Evolutionary conservation across 768 basidiomycete genomes (phyloP), one percentile per base, ranked within the genome.

Genomic region (Boletus sp.): DNA sequence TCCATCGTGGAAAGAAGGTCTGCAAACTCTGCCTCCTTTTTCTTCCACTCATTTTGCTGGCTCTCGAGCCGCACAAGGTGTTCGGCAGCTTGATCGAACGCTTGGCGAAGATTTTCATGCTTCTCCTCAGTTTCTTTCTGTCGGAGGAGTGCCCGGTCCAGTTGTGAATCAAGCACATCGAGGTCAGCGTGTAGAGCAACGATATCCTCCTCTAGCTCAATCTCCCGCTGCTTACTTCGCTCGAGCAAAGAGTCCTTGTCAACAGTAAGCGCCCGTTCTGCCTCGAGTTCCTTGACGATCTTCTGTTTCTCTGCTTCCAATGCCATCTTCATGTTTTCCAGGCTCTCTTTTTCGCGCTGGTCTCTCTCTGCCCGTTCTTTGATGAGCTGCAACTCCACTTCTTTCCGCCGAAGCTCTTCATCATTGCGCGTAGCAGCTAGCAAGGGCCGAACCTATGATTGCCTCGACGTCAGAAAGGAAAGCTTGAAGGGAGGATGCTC

Each of bases 401-500:
- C 91, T 71, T 96, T 96, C 71, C 83, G 82, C 15, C 90, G 82
- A 6, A 98, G 80, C 68, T 96, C 96, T 40, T 95, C 94, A 66
- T 98, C 96, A 60, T 85, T 90, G 17, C 94, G 80, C 2, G 96
- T 96, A 0, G 95, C 95, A 20, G 92, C 92, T 32, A 99, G 81
- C 14, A 98, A 72, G 0, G 97, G 97, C 35, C 95, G 90, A 18
- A 99, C 87, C 89, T 91, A 54, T n/a, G 46, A 20, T 54, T 40
- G 5, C 28, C 50, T 64, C 54, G 56, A 45, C 3, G 52, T 62
- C 49, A 60, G 49, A 24, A 46, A 42, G 40, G 9, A 51, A 35
- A 42, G 18, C 24, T 3, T 35, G 14, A 14, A 53, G n/a, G 35
- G 24, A 37, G 14, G 4, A 0, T 17, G 7, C 12, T 54, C 72